A percentile compares a stretch with the other conserved stretches of the same genome.
These are phyloP conservation scores for Petrea volubilis DNA, from an alignment of 257 asterid species.

Conservation along the genomic window DNA sequence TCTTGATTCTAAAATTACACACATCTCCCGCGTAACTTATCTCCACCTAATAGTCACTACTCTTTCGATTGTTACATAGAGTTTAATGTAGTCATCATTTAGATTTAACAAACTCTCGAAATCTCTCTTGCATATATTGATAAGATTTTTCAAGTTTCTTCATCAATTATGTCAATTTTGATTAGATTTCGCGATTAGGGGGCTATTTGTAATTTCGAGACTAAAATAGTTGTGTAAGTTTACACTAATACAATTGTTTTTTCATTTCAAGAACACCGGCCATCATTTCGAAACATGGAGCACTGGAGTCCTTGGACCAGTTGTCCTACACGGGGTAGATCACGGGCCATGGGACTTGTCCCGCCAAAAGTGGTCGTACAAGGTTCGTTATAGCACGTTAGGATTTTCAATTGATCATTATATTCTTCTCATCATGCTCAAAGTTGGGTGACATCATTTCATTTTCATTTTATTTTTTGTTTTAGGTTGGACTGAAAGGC, in stretches of 20 bases:
- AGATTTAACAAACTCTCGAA: no score
- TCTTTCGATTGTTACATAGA: no score
- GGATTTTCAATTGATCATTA: not conserved
- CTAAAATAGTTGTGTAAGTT: no score
- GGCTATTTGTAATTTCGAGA: no score
- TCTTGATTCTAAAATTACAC: no score
- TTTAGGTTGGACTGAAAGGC: constrained; percentile 83
- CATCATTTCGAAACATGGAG: constrained; percentile 68
- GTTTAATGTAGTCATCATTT: no score
- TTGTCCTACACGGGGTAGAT: constrained; percentile 63
- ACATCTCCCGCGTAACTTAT: no score
- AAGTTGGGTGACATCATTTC: not conserved
- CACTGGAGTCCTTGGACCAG: constrained; percentile 89
- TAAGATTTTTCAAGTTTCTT: no score
- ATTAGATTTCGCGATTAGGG: no score
- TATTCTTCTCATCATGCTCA: constrained; percentile 11
- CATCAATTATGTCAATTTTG: no score
- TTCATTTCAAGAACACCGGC: constrained; percentile 61
- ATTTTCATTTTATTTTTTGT: not conserved
- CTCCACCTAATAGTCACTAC: no score
- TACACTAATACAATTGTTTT: not conserved
- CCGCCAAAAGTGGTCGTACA: constrained; percentile 89
- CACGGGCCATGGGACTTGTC: constrained; percentile 72
- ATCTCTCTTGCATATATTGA: no score
- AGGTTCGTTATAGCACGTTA: constrained; percentile 42